phyloP scores from a whole-genome alignment of 2,329 filamentous ascomycete genomes.

The Lachnellula arida region DNA sequence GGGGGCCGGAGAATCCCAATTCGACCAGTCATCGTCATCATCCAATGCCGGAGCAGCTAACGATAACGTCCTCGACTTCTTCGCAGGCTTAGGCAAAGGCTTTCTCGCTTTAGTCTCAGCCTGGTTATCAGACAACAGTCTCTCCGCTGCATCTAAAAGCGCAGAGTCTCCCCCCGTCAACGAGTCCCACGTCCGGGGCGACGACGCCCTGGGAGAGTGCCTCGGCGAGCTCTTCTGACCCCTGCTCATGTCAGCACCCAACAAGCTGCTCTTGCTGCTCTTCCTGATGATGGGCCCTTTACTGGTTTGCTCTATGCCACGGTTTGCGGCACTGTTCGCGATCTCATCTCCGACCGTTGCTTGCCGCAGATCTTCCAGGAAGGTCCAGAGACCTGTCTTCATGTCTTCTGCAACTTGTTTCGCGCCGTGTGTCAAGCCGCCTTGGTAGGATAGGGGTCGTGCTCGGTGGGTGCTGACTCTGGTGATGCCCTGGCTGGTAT shows the following conservation, averaged over 20 bases:
- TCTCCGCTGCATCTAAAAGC: constrained; percentile 20
- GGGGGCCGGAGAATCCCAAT: constrained; percentile 56
- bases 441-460: constrained; percentile 30
- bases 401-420: constrained; percentile 61
- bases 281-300: constrained; percentile 28
- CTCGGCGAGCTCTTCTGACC: constrained; percentile 2
- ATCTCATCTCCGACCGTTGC: constrained; percentile 94
- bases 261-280: constrained; percentile 34
- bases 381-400: constrained; percentile 85
- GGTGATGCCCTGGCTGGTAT: constrained; percentile 28
- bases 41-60: constrained; percentile 23
- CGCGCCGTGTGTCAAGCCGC: constrained; percentile 28
- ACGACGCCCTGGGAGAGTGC: constrained; percentile 19
- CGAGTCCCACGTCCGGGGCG: constrained; percentile 29
- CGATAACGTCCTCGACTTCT: constrained; percentile 21
- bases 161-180: constrained; percentile 23
- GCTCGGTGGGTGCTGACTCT: constrained; percentile 23
- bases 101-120: constrained; percentile 11
- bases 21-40: constrained; percentile 55
- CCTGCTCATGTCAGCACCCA: constrained; percentile 16
- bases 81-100: constrained; percentile 14
- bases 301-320: constrained; percentile 28
- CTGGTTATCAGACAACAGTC: constrained; percentile 13
- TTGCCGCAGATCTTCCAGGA: constrained; percentile 91
- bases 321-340: constrained; percentile 47